Percentiles rank a stretch among this genome's conserved stretches.
phyloP scores from a whole-genome alignment of 2,329 filamentous ascomycete genomes.

The Ascochyta viciae-villosae region DNA sequence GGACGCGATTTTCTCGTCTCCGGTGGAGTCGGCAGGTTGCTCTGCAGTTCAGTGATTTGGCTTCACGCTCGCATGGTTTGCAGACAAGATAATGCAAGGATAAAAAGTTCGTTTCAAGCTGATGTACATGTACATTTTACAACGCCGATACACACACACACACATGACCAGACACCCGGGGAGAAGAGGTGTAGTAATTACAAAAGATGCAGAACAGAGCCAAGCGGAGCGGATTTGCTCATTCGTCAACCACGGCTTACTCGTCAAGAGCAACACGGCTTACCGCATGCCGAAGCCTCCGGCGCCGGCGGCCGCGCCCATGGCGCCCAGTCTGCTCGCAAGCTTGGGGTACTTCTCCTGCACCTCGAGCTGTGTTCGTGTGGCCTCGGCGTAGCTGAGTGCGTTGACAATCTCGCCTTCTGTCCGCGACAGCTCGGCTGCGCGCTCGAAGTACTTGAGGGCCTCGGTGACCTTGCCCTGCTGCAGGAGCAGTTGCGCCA shows the following conservation, averaged over 20 bases:
- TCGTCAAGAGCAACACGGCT: background rate
- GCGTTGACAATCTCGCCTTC: conserved; percentile 97
- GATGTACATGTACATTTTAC: conserved; percentile 18
- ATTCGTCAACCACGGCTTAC: background rate
- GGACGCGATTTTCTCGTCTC: too few relatives aligned
- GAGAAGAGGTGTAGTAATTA: conserved; percentile 16
- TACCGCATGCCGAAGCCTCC: conserved; percentile 45
- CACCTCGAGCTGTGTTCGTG: conserved; percentile 87
- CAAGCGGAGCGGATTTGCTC: background rate
- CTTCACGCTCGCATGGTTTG: too few relatives aligned
- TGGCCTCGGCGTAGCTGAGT: conserved; percentile 95
- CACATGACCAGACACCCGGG: background rate
- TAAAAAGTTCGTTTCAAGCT: conserved; percentile 6
- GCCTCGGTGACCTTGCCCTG: conserved; percentile 97
- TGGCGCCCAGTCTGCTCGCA: conserved; percentile 55
- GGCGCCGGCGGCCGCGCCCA: conserved; percentile 49
- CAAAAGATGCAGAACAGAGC: conserved; percentile 1
- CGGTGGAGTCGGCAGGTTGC: too few relatives aligned
- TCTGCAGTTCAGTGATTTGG: too few relatives aligned
- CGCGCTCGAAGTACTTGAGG: conserved; percentile 95
- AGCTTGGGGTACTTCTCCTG: conserved; percentile 63
- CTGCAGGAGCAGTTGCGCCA: conserved; percentile 96
- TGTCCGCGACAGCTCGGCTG: conserved; percentile 90
- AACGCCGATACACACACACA: conserved; percentile 10
- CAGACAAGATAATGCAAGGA: background rate